Evolutionary conservation across 371 early-diverging fungal species (phyloP), one percentile per base, ranked within the genome.

Genomic region (Quaeritorhiza haematococci): DNA sequence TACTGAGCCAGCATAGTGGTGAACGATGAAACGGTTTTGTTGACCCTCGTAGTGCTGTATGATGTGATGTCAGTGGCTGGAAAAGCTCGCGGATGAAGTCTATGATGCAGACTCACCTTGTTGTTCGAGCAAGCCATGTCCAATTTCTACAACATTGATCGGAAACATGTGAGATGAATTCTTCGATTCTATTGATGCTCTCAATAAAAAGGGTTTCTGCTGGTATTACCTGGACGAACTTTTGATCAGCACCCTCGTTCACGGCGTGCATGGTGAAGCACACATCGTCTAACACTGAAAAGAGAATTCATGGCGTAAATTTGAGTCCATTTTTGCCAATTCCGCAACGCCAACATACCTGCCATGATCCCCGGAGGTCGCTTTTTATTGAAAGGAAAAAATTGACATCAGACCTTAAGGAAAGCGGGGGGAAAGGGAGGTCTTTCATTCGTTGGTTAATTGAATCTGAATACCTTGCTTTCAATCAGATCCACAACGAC

Each of bases 401-500:
- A 42, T n/a, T 26, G 43, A 30, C 17, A 15, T 21, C 19, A 21
- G 53, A 34, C 29, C 21, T 23, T 44, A 38, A 27, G 23, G 23
- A 45, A 43, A 8, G 23, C n/a, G n/a, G n/a, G n/a, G n/a, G n/a
- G n/a, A n/a, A n/a, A n/a, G n/a, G n/a, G n/a, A n/a, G n/a, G n/a
- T n/a, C n/a, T n/a, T n/a, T n/a, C n/a, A n/a, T 53, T 26, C 35
- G 21, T 41, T 50, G 17, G 10, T 41, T 1, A 13, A 43, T 44
- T 42, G 49, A 4, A 6, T 28, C 32, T 23, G 32, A 33, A 44
- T 53, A 68, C 68, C 64, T 91, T 94, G 63, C 89, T 91, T 71
- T 98, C 98, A 61, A 98, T 96, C 49, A 98, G 76, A 66, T 98
- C 98, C 60, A 94, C 94, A 33, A 98, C 97, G 41, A 98, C 70